These are phyloP conservation scores for Orbilia quercus DNA, from an alignment of 2,329 filamentous ascomycete genomes.

Conservation along the genomic window DNA sequence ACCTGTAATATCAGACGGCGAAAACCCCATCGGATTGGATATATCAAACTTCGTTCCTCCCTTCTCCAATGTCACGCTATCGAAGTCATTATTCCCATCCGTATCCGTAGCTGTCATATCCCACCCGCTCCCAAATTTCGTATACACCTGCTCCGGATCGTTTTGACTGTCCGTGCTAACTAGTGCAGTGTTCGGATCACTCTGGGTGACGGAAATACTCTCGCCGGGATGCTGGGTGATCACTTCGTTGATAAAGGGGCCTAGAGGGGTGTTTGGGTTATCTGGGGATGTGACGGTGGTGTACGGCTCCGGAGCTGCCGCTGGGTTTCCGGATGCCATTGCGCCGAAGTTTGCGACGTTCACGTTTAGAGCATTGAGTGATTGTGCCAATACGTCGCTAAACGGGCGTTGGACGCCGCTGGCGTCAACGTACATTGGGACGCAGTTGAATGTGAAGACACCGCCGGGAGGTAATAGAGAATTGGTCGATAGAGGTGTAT, in stretches of 20 bases:
- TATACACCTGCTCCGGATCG: conserved; percentile 20
- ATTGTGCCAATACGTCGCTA: conserved; percentile 12
- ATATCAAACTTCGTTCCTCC: conserved; percentile 29
- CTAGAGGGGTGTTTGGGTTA: conserved; percentile 9
- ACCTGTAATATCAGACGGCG: conserved; percentile 1
- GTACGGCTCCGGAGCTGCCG: not conserved
- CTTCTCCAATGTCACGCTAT: conserved; percentile 19
- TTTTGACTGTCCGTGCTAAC: conserved; percentile 13
- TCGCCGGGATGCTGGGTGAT: conserved; percentile 16
- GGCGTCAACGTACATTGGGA: conserved; percentile 41
- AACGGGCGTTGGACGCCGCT: conserved; percentile 28
- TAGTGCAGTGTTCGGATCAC: conserved; percentile 21
- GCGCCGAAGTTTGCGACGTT: conserved; percentile 15
- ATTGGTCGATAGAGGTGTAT: conserved; percentile 9
- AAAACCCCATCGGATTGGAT: conserved; percentile 24
- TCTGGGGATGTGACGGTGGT: not conserved
- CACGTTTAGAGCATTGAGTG: conserved; percentile 24
- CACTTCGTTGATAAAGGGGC: conserved; percentile 27
- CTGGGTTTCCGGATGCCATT: not conserved
- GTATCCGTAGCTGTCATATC: conserved; percentile 21
- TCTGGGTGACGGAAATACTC: conserved; percentile 20
- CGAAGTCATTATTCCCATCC: conserved; percentile 7
- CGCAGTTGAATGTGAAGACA: conserved; percentile 44
- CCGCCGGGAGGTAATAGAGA: conserved; percentile 20
- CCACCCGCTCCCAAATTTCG: conserved; percentile 16